phyloP scores from a whole-genome alignment of 805 yeast species.

The Kodamaea lidongshanica region DNA sequence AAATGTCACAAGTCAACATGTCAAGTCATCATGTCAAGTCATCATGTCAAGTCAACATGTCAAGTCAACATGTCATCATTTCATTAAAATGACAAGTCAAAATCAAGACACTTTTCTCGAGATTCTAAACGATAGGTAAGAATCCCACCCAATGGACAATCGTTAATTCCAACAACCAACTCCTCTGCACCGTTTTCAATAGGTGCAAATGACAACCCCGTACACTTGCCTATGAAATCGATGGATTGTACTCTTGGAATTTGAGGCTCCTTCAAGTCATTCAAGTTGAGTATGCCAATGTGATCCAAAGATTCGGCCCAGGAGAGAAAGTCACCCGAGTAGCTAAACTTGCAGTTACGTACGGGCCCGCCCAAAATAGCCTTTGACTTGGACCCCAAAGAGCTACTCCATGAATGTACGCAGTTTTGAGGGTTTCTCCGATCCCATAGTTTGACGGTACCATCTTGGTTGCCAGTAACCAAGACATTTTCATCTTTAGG shows the following conservation, averaged over 20 bases:
- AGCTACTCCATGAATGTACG: conserved; percentile 30
- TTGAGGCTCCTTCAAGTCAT: conserved; percentile 18
- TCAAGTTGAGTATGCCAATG: conserved; percentile 43
- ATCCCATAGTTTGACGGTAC: conserved; percentile 51
- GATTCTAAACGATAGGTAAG: conserved; percentile 41
- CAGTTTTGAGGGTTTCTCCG: conserved; percentile 28
- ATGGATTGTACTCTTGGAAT: conserved; percentile 38
- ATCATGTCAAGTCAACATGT: too few relatives aligned
- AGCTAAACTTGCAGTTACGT: conserved; percentile 47
- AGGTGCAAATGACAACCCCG: conserved; percentile 47
- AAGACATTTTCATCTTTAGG: conserved; percentile 34
- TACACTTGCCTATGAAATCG: conserved; percentile 52
- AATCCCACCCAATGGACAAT: conserved; percentile 53
- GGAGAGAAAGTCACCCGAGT: conserved; percentile 38
- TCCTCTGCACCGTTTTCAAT: conserved; percentile 42
- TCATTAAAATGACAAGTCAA: conserved; percentile 30
- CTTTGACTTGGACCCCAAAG: conserved; percentile 21
- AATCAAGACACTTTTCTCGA: conserved; percentile 30
- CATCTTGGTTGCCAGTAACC: conserved; percentile 58
- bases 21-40: too few relatives aligned
- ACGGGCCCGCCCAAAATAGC: conserved; percentile 41
- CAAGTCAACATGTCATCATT: too few relatives aligned
- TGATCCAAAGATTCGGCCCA: conserved; percentile 59
- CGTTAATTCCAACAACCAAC: conserved; percentile 50
- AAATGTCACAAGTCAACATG: too few relatives aligned